These are phyloP conservation scores for Tylopilus balloui DNA, from an alignment of 768 basidiomycete genomes.

Conservation along the genomic window DNA sequence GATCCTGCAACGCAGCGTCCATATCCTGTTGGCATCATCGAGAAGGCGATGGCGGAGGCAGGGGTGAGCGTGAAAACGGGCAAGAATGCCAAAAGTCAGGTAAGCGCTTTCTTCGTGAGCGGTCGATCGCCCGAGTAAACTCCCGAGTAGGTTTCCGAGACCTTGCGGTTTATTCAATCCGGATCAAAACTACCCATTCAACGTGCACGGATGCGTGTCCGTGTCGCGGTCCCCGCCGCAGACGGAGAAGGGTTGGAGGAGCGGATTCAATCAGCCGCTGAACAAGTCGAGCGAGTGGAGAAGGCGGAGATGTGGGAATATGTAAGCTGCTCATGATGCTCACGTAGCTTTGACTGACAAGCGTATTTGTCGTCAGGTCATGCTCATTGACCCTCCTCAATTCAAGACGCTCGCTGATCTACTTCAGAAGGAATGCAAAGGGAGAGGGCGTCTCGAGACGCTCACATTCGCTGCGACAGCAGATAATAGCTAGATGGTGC, in stretches of 20 bases:
- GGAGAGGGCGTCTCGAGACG: slow-evolving; percentile 82
- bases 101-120: slow-evolving; percentile 26
- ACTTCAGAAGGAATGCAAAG: slow-evolving; percentile 87
- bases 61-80: slow-evolving; percentile 86
- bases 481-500: slow-evolving; percentile 15
- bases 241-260: slow-evolving; percentile 69
- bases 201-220: slow-evolving; percentile 88
- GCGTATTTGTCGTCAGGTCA: slow-evolving; percentile 52
- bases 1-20: slow-evolving; percentile 87
- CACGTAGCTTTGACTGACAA: slow-evolving; percentile 8
- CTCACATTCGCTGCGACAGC: slow-evolving; percentile 66
- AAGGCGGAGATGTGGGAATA: slow-evolving; percentile 80
- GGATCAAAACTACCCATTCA: slow-evolving; percentile 89
- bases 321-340: slow-evolving; percentile 45
- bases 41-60: slow-evolving; percentile 95
- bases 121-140: background rate
- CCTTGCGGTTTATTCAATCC: slow-evolving; percentile 77
- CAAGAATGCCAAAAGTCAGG: slow-evolving; percentile 95
- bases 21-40: slow-evolving; percentile 92
- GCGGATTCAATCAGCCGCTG: slow-evolving; percentile 66
- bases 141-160: slow-evolving; percentile 71
- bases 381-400: slow-evolving; percentile 90
- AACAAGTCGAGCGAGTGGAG: slow-evolving; percentile 82
- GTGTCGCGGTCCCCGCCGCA: slow-evolving; percentile 63
- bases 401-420: slow-evolving; percentile 89